Evolutionary conservation across 306 rosid species (phyloP).

Genomic region (Carpinus fangiana): DNA sequence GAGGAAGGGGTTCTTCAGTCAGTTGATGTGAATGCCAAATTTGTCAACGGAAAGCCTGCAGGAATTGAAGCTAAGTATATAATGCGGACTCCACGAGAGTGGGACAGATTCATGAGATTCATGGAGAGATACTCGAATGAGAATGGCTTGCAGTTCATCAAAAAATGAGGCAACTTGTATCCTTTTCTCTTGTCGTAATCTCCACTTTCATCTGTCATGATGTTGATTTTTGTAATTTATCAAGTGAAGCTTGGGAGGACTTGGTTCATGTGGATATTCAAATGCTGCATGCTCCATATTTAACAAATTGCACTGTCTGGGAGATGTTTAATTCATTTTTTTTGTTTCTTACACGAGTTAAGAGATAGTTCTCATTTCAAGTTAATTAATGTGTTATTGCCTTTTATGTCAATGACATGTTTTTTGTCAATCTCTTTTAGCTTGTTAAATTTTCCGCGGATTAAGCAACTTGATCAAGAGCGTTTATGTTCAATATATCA

Average conservation of each 20-base stretch:
- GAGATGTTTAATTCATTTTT: constrained; percentile 13
- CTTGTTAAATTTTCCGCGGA: constrained; percentile 10
- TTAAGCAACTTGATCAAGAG: neutral
- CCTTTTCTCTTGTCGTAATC: constrained; percentile 25
- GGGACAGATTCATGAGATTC: constrained; percentile 99
- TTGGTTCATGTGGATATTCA: constrained; percentile 33
- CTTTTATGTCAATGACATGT: constrained; percentile 13
- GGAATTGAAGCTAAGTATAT: constrained; percentile 87
- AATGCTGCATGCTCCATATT: constrained; percentile 23
- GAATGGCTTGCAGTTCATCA: constrained; percentile 80
- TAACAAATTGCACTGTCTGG: constrained; percentile 37
- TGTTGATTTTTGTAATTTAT: constrained; percentile 30
- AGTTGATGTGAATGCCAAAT: constrained; percentile 92
- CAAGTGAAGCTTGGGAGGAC: constrained; percentile 18
- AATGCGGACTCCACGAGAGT: constrained; percentile 78
- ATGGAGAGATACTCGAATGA: constrained; percentile 95
- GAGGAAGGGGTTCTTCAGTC: constrained; percentile 96
- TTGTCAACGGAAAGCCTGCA: constrained; percentile 91
- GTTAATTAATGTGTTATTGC: constrained; percentile 4
- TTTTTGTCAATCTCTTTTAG: neutral
- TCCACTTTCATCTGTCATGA: constrained; percentile 23
- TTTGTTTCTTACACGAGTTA: constrained; percentile 15
- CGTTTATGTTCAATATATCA: constrained; percentile 10
- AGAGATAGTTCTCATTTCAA: constrained; percentile 22
- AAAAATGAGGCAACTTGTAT: constrained; percentile 52